Evolutionary conservation across 495 filamentous ascomycete genomes (phyloP).

Genomic region (Neurospora terricola): DNA sequence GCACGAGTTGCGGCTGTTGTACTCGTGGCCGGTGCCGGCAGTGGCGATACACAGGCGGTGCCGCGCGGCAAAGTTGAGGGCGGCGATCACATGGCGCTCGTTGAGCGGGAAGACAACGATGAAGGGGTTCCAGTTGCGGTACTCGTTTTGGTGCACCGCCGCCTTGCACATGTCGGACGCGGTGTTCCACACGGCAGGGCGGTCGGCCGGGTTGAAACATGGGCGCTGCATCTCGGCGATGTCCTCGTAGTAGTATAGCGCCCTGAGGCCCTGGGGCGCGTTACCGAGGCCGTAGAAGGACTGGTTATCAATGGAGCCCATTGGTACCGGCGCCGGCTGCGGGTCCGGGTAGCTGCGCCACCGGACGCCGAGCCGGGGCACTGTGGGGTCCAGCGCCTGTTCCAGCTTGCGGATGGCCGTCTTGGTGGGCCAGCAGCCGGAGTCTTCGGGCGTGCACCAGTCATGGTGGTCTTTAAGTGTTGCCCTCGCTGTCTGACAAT

Average conservation of each 20-base stretch:
- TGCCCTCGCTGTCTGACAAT: too few species aligned
- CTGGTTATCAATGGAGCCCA: neutral
- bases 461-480: neutral
- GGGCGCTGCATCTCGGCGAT: conserved; percentile 1
- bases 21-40: conserved; percentile 1
- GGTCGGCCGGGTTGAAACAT: neutral
- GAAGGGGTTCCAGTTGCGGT: conserved; percentile 1
- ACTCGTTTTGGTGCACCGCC: conserved; percentile 2
- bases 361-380: neutral
- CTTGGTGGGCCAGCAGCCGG: conserved; percentile 3
- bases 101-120: conserved; percentile 4
- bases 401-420: neutral
- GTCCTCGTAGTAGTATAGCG: conserved; percentile 1
- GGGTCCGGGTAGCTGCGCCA: neutral
- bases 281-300: conserved; percentile 1
- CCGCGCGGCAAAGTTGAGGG: neutral
- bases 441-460: conserved; percentile 1
- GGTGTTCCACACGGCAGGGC: neutral
- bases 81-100: neutral
- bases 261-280: neutral
- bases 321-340: conserved; percentile 2
- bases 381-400: neutral
- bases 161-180: conserved; percentile 4
- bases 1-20: conserved; percentile 4
- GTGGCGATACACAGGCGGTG: conserved; percentile 2